Percentiles rank a stretch among this genome's conserved stretches.
phyloP scores from a whole-genome alignment of 768 basidiomycete genomes.

The Rhodotorula sphaerocarpa region DNA sequence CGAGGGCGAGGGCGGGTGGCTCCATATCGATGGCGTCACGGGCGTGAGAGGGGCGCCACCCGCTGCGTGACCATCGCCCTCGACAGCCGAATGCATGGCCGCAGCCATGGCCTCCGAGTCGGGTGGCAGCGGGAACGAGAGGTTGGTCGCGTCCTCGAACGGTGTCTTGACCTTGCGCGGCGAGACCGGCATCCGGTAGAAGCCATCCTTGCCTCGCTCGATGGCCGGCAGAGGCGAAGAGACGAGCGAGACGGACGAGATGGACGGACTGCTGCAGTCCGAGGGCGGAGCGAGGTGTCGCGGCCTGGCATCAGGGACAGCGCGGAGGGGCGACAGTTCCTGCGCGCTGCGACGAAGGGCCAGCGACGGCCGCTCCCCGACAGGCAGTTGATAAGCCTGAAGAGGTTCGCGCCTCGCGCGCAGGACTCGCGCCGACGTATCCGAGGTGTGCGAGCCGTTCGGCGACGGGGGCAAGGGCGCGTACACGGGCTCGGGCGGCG shows the following conservation, averaged over 20 bases:
- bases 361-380: neutral
- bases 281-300: neutral
- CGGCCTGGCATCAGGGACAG: neutral
- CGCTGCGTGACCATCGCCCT: too few relatives aligned
- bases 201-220: neutral
- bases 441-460: too few relatives aligned
- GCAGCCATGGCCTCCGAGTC: neutral
- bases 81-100: neutral
- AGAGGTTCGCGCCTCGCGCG: neutral
- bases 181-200: conserved; percentile 2
- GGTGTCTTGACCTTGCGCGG: neutral
- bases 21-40: neutral
- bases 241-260: neutral
- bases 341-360: neutral
- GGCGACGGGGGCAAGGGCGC: neutral
- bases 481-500: neutral
- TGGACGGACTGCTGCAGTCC: neutral
- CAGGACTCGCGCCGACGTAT: too few relatives aligned
- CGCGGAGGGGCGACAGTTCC: neutral
- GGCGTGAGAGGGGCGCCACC: too few relatives aligned
- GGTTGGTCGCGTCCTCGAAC: too few relatives aligned
- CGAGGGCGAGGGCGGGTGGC: neutral
- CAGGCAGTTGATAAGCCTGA: neutral
- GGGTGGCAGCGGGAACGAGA: neutral
- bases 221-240: neutral